These are phyloP conservation scores for Gaillardinia entomophila DNA, from an alignment of 805 yeast species.

Conservation along the genomic window DNA sequence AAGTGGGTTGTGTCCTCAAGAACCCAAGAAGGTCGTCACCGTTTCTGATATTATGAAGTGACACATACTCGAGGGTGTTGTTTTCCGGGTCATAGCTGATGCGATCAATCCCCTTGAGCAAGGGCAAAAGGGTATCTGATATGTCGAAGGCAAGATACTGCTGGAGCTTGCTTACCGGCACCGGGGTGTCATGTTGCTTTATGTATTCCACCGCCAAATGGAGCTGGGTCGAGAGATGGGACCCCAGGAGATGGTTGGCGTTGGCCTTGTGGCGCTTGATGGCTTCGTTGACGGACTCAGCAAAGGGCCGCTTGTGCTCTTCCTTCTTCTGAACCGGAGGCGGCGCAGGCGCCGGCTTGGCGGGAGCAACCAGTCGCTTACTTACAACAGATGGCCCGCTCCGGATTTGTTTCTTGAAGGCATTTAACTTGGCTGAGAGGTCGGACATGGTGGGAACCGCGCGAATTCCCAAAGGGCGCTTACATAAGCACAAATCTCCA, in stretches of 20 bases:
- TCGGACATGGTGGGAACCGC: constrained; percentile 22
- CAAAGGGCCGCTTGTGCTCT: constrained; percentile 9
- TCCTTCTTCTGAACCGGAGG: not conserved
- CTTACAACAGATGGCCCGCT: constrained; percentile 38
- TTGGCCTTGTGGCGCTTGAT: constrained; percentile 22
- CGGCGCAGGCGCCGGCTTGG: constrained; percentile 10
- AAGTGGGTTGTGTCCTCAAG: constrained; percentile 75
- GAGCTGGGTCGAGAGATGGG: constrained; percentile 80
- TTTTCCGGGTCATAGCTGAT: constrained; percentile 59
- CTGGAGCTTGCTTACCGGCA: constrained; percentile 58
- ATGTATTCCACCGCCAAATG: constrained; percentile 89
- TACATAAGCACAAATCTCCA: too few relatives aligned
- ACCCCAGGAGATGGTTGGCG: constrained; percentile 28
- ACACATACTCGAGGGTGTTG: constrained; percentile 76
- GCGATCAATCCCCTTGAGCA: constrained; percentile 71
- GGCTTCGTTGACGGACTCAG: constrained; percentile 25
- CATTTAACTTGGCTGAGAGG: constrained; percentile 39
- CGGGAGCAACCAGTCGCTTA: constrained; percentile 13
- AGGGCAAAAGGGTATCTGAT: constrained; percentile 57
- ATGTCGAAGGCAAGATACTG: constrained; percentile 61
- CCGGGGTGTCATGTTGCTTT: constrained; percentile 66
- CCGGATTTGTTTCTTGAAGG: constrained; percentile 39
- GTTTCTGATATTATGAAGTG: constrained; percentile 80
- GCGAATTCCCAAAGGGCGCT: too few relatives aligned
- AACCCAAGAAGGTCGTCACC: constrained; percentile 71